Evolutionary conservation across 208 protist genomes (phyloP), one percentile per base, ranked within the genome.

Genomic region (Herpetomonas tarakana): DNA sequence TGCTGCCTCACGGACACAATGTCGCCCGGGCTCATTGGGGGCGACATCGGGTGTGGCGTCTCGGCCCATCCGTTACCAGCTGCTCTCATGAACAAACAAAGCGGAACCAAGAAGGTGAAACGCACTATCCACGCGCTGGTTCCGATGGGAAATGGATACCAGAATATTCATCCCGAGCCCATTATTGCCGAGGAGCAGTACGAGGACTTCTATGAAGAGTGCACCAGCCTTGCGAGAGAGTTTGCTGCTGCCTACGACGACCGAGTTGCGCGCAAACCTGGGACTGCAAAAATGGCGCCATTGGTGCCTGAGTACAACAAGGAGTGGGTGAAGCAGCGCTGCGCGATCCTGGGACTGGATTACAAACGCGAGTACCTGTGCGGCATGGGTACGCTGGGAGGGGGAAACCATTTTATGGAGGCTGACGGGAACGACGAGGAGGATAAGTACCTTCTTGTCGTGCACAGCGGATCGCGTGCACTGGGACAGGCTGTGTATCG

Each of bases 361-460:
- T 58, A 58, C 29, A 18, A 14, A 3, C 14, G 12, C 14, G 52
- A 41, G 3, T 58, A 58, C 31, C 52, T 58, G 7, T 58, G 52
- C 29, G 11, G 52, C 52, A 31, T 58, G 27, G 52, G 52, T 22
- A 58, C 52, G 24, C n/a, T 58, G 27, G 52, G 52, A 7, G 31
- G 52, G 3, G 52, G 52, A 14, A 58, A 58, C 52, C 52, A 58
- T 29, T 58, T 58, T 22, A 22, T 58, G 24, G 52, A 58, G 52
- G 52, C 22, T 11, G 52, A 58, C 31, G 26, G 30, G 14, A 24
- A 18, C 31, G 52, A 58, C 14, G 52, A 58, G 26, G 52, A 41
- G 2, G 44, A 22, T 7, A 18, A 6, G n/a, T 58, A 45, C 22
- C 19, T 58, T 3, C 52, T 58, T 18, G 28, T 41, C 14, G 52